Evolutionary conservation across 2,329 filamentous ascomycete genomes (phyloP).

Genomic region (Phoma sp.): DNA sequence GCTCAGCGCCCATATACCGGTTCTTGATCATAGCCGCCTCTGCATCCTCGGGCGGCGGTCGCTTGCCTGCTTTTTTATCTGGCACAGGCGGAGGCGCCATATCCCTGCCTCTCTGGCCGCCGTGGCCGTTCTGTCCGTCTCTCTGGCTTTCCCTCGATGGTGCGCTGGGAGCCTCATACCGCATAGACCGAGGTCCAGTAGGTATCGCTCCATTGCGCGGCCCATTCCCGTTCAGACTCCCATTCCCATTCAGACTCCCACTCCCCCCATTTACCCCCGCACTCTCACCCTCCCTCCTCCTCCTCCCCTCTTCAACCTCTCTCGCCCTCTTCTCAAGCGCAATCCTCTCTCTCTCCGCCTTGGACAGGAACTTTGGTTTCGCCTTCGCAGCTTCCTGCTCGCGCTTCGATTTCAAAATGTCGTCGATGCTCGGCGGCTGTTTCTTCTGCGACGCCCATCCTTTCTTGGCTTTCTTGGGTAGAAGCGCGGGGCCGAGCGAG

Average conservation of each 20-base stretch:
- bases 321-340: constrained; percentile 79
- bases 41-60: constrained; percentile 60
- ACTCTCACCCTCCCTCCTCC: constrained; percentile 50
- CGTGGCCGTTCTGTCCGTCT: constrained; percentile 25
- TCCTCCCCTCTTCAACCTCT: constrained; percentile 68
- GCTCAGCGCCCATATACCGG: constrained; percentile 89
- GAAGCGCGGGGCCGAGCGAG: constrained; percentile 31
- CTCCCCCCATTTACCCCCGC: constrained; percentile 2
- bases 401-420: constrained; percentile 83
- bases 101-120: constrained; percentile 50
- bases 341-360: constrained; percentile 79
- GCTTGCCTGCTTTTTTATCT: constrained; percentile 40
- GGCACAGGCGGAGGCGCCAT: constrained; percentile 60
- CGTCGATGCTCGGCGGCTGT: constrained; percentile 79
- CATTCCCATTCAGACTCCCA: too few species aligned
- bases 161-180: constrained; percentile 57
- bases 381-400: constrained; percentile 82
- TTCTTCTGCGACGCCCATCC: constrained; percentile 57
- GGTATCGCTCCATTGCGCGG: constrained; percentile 56
- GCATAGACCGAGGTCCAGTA: constrained; percentile 75
- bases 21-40: constrained; percentile 78
- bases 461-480: constrained; percentile 59
- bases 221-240: constrained; percentile 12
- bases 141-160: constrained; percentile 44
- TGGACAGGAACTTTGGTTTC: constrained; percentile 88